Evolutionary conservation across 2,329 filamentous ascomycete genomes (phyloP), one percentile per base, ranked within the genome.

Genomic region (Hypocrella siamensis): DNA sequence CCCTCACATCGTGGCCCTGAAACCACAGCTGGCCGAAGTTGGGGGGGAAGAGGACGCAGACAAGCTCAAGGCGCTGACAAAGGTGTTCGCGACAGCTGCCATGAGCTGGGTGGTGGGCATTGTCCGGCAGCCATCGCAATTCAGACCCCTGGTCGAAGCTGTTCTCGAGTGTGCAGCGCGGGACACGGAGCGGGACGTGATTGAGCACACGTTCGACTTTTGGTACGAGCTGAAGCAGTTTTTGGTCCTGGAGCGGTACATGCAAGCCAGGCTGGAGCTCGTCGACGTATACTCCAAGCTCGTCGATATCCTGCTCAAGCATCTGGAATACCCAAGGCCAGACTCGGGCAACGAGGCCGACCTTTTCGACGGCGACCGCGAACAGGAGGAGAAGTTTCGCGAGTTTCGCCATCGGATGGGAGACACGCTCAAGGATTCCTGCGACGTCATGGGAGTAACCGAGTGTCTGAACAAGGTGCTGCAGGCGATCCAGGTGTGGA

Each of bases 191-290:
- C 75, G 80, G 38, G 90, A 98, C 42, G 84, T 86, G 4, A 85
- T 98, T 40, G 82, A 84, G 33, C 75, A 90, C 46, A 98, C 92
- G 0, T 98, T 98, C 57, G 75, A 75, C 42, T 96, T 98, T 60
- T 98, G 90, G 90, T 96, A 92, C 51, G 90, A 98, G 50, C 68
- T 98, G 29, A 98, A 98, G 63, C 85, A 94, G 52, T 94, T 93
- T 51, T 66, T 98, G 30, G 85, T 86, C 2, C 57, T 98, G 32
- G 88, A 96, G 22, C 79, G 79, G 42, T 98, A 94, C 51, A 80
- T 82, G 31, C 70, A 85, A 45, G 80, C 86, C 26, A 75, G 86
- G 31, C 55, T 84, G 40, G 68, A 80, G 44, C 71, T 84, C 34
- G 65, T 82, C 22, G 82, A 92, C 42, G 62, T 94, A 29, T 98